Conservation (phyloP, 352 stramenopile species). For the Phytophthora meadii region DNA sequence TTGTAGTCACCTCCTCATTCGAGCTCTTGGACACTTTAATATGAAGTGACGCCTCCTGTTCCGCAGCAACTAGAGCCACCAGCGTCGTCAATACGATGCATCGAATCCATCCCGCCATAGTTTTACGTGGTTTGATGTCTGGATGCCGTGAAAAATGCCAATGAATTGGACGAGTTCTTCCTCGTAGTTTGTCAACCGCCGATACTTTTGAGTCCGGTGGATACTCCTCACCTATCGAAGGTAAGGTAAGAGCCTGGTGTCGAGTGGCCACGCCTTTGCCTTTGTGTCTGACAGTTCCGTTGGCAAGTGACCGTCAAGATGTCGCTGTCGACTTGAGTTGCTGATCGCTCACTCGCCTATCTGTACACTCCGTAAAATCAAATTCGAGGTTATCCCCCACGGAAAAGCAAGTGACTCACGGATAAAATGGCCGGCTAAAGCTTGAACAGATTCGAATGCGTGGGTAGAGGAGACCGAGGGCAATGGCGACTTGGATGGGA, state of each 20-base stretch:
- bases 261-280: conserved; percentile 22
- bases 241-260: conserved; percentile 14
- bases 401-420: conserved; percentile 16
- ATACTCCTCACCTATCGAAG: conserved; percentile 24
- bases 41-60: conserved; percentile 33
- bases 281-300: conserved; percentile 19
- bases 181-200: conserved; percentile 24
- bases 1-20: conserved; percentile 4
- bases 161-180: conserved; percentile 19
- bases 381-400: conserved; percentile 10
- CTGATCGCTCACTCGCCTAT: conserved; percentile 18
- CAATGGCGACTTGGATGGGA: conserved; percentile 24
- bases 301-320: conserved; percentile 22
- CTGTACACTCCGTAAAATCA: background rate
- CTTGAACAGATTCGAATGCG: conserved; percentile 8
- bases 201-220: conserved; percentile 6
- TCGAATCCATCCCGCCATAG: conserved; percentile 39
- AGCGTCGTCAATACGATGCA: conserved; percentile 26
- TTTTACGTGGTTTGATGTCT: conserved; percentile 14
- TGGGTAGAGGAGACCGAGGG: conserved; percentile 23
- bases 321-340: conserved; percentile 21
- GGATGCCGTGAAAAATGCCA: conserved; percentile 25
- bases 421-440: conserved; percentile 3
- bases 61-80: conserved; percentile 27
- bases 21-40: conserved; percentile 19